Evolutionary conservation across 768 basidiomycete species (phyloP).

Genomic region (Podaxis sp.): DNA sequence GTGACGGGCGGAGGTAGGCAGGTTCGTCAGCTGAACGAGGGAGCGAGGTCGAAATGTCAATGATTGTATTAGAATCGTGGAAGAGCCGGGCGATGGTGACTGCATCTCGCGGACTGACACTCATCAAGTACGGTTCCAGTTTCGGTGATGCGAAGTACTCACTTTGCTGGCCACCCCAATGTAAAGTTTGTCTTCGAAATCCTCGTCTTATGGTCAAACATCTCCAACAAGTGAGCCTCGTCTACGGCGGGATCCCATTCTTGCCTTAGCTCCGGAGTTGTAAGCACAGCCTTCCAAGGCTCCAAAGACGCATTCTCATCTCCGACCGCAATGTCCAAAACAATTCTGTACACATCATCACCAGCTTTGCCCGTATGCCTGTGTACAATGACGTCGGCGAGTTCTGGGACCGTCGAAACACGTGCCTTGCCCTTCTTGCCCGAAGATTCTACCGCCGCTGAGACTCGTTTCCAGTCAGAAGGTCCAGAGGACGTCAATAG

Average conservation of each 20-base stretch:
- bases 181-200: slow-evolving; percentile 90
- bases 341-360: slow-evolving; percentile 77
- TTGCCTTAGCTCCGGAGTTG: slow-evolving; percentile 83
- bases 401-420: slow-evolving; percentile 50
- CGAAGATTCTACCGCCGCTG: slow-evolving; percentile 39
- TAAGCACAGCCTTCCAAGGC: slow-evolving; percentile 77
- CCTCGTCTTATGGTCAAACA: slow-evolving; percentile 82
- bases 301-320: slow-evolving; percentile 69
- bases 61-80: slow-evolving; percentile 75
- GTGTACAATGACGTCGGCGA: slow-evolving; percentile 76
- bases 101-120: slow-evolving; percentile 83
- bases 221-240: slow-evolving; percentile 76
- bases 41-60: slow-evolving; percentile 92
- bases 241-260: slow-evolving; percentile 97
- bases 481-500: slow-evolving; percentile 61
- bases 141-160: slow-evolving; percentile 31
- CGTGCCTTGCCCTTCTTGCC: slow-evolving; percentile 66
- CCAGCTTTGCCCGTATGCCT: slow-evolving; percentile 67
- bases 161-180: slow-evolving; percentile 97
- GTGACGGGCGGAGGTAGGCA: slow-evolving; percentile 85
- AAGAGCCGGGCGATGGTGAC: slow-evolving; percentile 90
- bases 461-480: slow-evolving; percentile 81
- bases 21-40: slow-evolving; percentile 91
- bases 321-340: slow-evolving; percentile 72
- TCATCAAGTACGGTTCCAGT: slow-evolving; percentile 14